Percentiles rank a stretch among this genome's conserved stretches.
phyloP scores from a whole-genome alignment of 495 filamentous ascomycete species.

The Stereocaulon alpinum region DNA sequence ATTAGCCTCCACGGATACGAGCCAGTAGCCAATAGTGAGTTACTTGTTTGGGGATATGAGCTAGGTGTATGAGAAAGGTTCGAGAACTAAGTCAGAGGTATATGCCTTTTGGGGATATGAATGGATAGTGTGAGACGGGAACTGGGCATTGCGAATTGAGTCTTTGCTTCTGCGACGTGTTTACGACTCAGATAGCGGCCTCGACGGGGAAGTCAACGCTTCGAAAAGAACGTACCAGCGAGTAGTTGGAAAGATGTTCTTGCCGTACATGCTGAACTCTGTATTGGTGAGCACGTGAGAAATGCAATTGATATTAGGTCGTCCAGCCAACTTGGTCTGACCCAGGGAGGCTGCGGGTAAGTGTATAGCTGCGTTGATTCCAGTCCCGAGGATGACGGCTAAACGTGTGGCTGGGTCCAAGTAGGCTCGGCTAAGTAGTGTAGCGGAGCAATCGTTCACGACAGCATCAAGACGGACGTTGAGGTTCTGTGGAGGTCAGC shows the following conservation, averaged over 20 bases:
- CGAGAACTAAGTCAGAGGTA: too few relatives aligned
- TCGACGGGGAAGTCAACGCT: too few relatives aligned
- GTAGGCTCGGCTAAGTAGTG: constrained; percentile 70
- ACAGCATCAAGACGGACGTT: constrained; percentile 57
- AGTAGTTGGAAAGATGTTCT: constrained; percentile 54
- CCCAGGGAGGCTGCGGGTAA: constrained; percentile 56
- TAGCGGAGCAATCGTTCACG: constrained; percentile 75
- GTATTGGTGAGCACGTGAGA: constrained; percentile 72
- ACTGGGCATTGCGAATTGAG: too few relatives aligned
- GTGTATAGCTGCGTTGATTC: constrained; percentile 72
- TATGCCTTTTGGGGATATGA: too few relatives aligned
- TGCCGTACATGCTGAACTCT: constrained; percentile 79
- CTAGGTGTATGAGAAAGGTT: too few relatives aligned
- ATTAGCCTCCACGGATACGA: too few relatives aligned
- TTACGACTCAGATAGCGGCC: too few relatives aligned
- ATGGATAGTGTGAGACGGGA: too few relatives aligned
- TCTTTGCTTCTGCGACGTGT: too few relatives aligned
- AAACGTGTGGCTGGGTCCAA: constrained; percentile 51
- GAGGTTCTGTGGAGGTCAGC: constrained; percentile 23
- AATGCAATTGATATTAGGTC: constrained; percentile 39
- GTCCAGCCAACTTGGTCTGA: constrained; percentile 45
- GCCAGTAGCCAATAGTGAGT: too few relatives aligned
- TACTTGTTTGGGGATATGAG: too few relatives aligned
- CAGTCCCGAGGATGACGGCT: constrained; percentile 77
- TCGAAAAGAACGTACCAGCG: constrained; percentile 34